phyloP scores from a whole-genome alignment of 441 rosid genomes.

The Gossypium gossypioides region DNA sequence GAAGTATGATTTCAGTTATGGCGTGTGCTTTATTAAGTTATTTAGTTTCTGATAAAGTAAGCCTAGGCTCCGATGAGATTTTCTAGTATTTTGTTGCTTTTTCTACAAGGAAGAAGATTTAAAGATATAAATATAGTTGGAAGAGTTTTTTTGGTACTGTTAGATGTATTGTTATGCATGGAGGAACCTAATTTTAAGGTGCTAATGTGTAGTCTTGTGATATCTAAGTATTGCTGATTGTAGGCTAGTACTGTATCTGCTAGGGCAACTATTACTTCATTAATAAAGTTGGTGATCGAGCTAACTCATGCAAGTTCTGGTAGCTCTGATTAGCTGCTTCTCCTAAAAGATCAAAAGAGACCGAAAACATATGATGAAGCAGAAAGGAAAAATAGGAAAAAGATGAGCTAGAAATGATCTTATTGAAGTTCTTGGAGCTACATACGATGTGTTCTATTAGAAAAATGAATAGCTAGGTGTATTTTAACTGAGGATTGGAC shows the following conservation, averaged over 20 bases:
- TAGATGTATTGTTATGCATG: neutral
- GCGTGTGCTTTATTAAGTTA: neutral
- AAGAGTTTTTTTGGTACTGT: neutral
- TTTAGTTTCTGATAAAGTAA: neutral
- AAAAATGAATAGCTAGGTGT: neutral
- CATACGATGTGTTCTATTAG: neutral
- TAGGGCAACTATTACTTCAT: neutral
- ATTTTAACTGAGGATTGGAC: neutral
- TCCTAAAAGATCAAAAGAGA: neutral
- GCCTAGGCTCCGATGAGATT: neutral
- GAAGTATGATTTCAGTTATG: neutral
- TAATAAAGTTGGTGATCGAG: neutral
- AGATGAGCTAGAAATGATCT: neutral
- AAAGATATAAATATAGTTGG: conserved; percentile 10
- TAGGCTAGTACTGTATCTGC: neutral
- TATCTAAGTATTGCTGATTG: neutral
- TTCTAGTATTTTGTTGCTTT: conserved; percentile 7
- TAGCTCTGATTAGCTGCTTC: neutral
- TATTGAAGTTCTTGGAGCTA: neutral
- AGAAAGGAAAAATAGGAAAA: conserved; percentile 1
- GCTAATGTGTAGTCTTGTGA: neutral
- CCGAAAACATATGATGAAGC: neutral
- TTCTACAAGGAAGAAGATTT: neutral
- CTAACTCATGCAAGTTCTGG: neutral
- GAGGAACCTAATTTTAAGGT: conserved; percentile 1